These are phyloP conservation scores for Plasmopara viticola DNA, from an alignment of 352 stramenopile genomes.

Conservation along the genomic window DNA sequence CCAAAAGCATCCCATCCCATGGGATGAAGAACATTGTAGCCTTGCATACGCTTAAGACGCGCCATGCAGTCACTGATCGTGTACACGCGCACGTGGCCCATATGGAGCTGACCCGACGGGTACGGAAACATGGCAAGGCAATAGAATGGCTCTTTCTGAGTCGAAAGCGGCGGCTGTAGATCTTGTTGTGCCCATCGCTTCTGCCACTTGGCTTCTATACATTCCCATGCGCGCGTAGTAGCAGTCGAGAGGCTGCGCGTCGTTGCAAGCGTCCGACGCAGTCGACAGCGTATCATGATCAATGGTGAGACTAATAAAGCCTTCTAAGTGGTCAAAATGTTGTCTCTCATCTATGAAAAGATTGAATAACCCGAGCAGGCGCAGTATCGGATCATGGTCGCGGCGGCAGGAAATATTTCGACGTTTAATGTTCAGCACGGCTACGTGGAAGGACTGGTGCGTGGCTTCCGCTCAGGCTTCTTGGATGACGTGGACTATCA, in stretches of 20 bases:
- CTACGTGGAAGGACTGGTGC: constrained; percentile 95
- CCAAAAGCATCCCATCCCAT: constrained; percentile 99
- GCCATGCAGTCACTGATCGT: constrained; percentile 98
- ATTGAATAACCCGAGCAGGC: constrained; percentile 3
- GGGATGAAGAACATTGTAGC: constrained; percentile 95
- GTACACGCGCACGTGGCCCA: constrained; percentile 99
- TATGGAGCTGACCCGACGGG: constrained; percentile 95
- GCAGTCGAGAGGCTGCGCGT: constrained; percentile 23
- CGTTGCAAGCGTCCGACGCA: constrained; percentile 3
- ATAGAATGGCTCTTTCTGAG: constrained; percentile 69
- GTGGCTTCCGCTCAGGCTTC: constrained; percentile 91
- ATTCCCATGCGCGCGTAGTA: constrained; percentile 32
- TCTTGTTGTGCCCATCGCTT: constrained; percentile 41
- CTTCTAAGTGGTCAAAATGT: constrained; percentile 2
- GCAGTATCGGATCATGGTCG: constrained; percentile 28
- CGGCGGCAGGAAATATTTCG: constrained; percentile 84
- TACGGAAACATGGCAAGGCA: constrained; percentile 99
- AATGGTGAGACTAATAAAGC: constrained; percentile 2
- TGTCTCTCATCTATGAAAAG: constrained; percentile 1
- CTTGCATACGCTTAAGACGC: constrained; percentile 96
- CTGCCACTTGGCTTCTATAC: constrained; percentile 71
- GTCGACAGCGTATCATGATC: neutral
- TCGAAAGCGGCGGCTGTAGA: neutral
- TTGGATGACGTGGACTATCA: constrained; percentile 88
- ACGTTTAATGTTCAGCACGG: constrained; percentile 98